Conservation (phyloP, 345 rosid species). For the Rubroshorea leprosula region DNA sequence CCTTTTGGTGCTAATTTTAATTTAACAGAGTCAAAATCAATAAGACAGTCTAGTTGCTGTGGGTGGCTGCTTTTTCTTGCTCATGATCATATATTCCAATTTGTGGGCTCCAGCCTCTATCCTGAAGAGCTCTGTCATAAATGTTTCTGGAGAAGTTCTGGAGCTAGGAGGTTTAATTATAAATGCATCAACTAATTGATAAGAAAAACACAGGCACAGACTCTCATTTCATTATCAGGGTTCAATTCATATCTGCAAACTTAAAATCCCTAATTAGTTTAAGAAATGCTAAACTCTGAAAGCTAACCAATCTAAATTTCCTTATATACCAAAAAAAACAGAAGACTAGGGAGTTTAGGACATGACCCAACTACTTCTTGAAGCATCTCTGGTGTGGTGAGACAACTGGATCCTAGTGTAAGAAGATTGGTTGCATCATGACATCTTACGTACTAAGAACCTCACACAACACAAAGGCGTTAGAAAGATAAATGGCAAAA, state of each 20-base stretch:
- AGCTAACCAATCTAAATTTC: no score
- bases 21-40: no score
- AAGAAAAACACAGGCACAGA: neutral
- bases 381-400: neutral
- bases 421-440: neutral
- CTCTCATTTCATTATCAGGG: neutral
- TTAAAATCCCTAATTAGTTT: no score
- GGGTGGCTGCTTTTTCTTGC: constrained; percentile 1
- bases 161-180: neutral
- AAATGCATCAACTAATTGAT: neutral
- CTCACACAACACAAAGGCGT: no score
- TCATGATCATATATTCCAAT: neutral
- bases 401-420: neutral
- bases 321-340: no score
- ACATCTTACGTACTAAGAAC: neutral
- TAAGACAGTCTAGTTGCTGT: neutral
- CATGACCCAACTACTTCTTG: no score
- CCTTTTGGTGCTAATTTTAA: no score
- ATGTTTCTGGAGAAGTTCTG: neutral
- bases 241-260: no score
- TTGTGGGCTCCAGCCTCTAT: constrained; percentile 10
- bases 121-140: neutral
- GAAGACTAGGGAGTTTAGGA: no score
- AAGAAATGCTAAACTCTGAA: no score
- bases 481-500: no score